These are phyloP conservation scores for Eucalyptus pauciflora DNA, from an alignment of 345 rosid species.

Conservation along the genomic window DNA sequence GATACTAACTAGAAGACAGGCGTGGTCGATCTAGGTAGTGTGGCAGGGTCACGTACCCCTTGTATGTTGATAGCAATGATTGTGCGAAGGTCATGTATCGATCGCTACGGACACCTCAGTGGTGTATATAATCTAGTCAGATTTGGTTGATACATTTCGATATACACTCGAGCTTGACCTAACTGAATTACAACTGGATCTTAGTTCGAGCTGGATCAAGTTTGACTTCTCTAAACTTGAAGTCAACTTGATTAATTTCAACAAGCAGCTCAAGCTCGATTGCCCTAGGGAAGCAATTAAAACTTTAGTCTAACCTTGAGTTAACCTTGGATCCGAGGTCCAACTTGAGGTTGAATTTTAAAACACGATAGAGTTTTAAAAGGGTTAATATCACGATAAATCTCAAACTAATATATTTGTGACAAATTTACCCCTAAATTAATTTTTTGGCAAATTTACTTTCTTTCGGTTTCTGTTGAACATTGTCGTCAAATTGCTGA, in stretches of 20 bases:
- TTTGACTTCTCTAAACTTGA: not conserved
- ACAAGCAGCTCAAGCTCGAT: not conserved
- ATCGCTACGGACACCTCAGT: not conserved
- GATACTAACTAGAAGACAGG: not conserved
- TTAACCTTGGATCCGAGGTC: not conserved
- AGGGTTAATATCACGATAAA: too few species aligned
- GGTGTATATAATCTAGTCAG: not conserved
- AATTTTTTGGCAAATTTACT: too few species aligned
- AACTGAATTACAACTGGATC: not conserved
- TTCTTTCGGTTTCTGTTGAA: fast-evolving
- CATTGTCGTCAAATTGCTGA: fast-evolving
- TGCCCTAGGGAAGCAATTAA: not conserved
- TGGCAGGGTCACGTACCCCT: not conserved
- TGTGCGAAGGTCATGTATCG: not conserved
- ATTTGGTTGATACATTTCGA: not conserved
- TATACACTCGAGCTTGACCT: not conserved
- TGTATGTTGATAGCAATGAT: not conserved
- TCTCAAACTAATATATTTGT: fast-evolving
- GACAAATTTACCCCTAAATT: fast-evolving
- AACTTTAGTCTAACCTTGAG: not conserved
- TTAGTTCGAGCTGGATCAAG: not conserved
- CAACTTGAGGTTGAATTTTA: not conserved
- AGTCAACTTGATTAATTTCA: not conserved
- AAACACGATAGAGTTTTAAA: not conserved
- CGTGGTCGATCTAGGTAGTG: not conserved